Evolutionary conservation across 2,329 filamentous ascomycete species (phyloP).

Genomic region (Cytospora piceicola): DNA sequence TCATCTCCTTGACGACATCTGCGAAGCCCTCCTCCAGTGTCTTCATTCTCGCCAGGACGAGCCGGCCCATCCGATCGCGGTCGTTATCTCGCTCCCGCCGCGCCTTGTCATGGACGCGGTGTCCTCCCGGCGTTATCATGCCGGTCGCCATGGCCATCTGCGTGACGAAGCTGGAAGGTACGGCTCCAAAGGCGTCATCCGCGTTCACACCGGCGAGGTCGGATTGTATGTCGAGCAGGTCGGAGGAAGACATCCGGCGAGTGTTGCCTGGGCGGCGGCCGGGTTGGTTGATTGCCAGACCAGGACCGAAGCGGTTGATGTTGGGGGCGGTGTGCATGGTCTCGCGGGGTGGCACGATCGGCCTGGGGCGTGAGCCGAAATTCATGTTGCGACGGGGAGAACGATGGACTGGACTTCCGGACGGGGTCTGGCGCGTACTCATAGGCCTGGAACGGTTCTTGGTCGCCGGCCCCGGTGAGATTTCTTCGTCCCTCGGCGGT

Average conservation of each 20-base stretch:
- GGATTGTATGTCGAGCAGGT: conserved; percentile 63
- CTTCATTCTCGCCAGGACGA: conserved; percentile 90
- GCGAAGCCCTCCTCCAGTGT: conserved; percentile 89
- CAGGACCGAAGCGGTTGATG: conserved; percentile 50
- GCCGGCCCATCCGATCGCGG: conserved; percentile 72
- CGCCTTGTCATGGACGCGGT: conserved; percentile 37
- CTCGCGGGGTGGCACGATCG: conserved; percentile 57
- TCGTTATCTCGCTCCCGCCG: conserved; percentile 45
- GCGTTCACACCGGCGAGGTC: conserved; percentile 66
- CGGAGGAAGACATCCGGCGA: conserved; percentile 64
- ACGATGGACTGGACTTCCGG: conserved; percentile 46
- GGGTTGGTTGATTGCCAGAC: conserved; percentile 52
- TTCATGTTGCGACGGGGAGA: conserved; percentile 54
- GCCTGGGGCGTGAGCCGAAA: conserved; percentile 55
- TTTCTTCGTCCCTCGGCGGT: conserved; percentile 40
- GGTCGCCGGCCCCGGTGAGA: conserved; percentile 43
- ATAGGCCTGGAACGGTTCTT: conserved; percentile 41
- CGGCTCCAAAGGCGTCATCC: conserved; percentile 63
- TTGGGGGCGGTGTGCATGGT: conserved; percentile 61
- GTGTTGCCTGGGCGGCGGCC: conserved; percentile 42
- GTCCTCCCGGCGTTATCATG: conserved; percentile 56
- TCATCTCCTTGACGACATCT: conserved; percentile 82
- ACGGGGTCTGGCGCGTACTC: conserved; percentile 44
- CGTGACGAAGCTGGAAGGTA: conserved; percentile 79
- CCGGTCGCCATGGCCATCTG: conserved; percentile 77